phyloP scores from a whole-genome alignment of 2,329 filamentous ascomycete species.

The Meredithiella fracta region DNA sequence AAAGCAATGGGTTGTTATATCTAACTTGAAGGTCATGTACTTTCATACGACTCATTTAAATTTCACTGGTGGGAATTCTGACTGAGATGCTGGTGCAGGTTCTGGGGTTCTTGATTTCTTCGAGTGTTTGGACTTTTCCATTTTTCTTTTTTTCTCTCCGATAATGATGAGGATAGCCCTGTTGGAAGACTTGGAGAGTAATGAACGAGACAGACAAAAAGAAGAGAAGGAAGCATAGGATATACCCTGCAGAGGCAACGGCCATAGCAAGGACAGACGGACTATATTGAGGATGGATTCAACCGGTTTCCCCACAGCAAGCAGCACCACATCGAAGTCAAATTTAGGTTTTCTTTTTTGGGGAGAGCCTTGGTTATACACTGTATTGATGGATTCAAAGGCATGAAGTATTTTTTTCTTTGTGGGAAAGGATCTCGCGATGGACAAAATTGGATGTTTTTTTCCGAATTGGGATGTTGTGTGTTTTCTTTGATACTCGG shows the following conservation, averaged over 20 bases:
- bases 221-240: background rate
- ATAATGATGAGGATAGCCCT: background rate
- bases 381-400: background rate
- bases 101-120: background rate
- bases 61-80: constrained; percentile 14
- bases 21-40: background rate
- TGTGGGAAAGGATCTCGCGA: background rate
- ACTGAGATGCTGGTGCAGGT: background rate
- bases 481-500: too few relatives aligned
- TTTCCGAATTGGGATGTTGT: too few relatives aligned
- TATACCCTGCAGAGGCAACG: background rate
- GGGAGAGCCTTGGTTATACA: background rate
- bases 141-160: background rate
- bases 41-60: constrained; percentile 3
- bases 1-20: background rate
- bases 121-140: too few relatives aligned
- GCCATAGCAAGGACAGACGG: background rate
- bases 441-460: background rate
- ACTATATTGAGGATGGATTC: background rate
- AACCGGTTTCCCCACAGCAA: too few relatives aligned
- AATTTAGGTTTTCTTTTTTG: background rate
- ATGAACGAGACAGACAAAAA: background rate
- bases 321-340: too few relatives aligned
- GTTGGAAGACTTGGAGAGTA: background rate
- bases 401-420: background rate